A percentile compares a stretch with the other conserved stretches of the same genome.
These are phyloP conservation scores for Beauveria sp. DNA, from an alignment of 2,329 filamentous ascomycete genomes.

Conservation along the genomic window DNA sequence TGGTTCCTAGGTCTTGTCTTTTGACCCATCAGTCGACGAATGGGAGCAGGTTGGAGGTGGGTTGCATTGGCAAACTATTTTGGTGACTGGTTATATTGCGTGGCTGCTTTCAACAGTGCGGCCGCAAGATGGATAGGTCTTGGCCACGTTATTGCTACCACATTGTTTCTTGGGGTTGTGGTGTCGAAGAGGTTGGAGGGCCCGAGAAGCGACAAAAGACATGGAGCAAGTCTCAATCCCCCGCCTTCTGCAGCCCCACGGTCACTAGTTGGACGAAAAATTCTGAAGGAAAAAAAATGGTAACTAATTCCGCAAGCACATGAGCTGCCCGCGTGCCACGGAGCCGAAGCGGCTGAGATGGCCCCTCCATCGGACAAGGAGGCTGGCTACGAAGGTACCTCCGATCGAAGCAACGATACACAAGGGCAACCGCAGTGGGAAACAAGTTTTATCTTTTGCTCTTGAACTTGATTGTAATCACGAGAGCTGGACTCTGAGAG, in stretches of 20 bases:
- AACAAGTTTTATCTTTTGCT: not conserved
- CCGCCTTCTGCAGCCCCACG: not conserved
- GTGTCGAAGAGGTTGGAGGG: not conserved
- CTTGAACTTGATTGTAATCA: too few species aligned
- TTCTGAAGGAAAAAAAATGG: not conserved
- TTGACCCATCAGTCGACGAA: not conserved
- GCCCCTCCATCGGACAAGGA: not conserved
- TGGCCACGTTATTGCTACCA: slow-evolving; percentile 1
- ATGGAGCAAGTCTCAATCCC: not conserved
- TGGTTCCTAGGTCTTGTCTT: not conserved
- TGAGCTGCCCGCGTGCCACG: slow-evolving; percentile 4
- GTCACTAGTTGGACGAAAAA: not conserved
- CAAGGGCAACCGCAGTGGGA: not conserved
- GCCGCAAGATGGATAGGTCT: not conserved
- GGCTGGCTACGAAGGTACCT: not conserved
- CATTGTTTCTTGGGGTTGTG: not conserved
- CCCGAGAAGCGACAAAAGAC: not conserved
- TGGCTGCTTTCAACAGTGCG: not conserved
- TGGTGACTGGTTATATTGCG: not conserved
- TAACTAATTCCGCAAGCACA: not conserved
- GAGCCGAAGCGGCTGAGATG: slow-evolving; percentile 7
- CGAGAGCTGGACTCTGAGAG: not conserved
- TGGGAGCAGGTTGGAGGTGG: not conserved
- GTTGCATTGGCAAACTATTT: not conserved
- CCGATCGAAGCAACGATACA: not conserved